A percentile compares a stretch with the other conserved stretches of the same genome.
Conservation (phyloP, 2,329 filamentous ascomycete genomes). For the Annulohypoxylon truncatum region DNA sequence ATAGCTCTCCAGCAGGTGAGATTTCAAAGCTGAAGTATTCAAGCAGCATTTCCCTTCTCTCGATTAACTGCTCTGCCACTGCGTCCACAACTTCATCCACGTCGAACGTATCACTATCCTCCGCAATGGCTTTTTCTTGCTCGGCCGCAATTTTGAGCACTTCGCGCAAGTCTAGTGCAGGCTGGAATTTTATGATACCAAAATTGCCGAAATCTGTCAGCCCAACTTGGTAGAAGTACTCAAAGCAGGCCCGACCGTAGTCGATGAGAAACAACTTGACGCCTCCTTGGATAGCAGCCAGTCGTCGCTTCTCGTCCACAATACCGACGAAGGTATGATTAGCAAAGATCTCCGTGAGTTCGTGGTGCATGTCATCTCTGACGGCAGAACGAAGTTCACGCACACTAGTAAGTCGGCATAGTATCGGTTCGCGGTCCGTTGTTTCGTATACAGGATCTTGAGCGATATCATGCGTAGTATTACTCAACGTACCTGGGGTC, state of each 20-base stretch:
- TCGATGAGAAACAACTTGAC: conserved; percentile 93
- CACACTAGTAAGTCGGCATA: conserved; percentile 83
- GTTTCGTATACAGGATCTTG: conserved; percentile 70
- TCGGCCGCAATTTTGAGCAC: conserved; percentile 80
- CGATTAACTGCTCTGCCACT: conserved; percentile 76
- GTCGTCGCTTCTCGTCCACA: conserved; percentile 85
- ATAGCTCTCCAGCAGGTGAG: conserved; percentile 78
- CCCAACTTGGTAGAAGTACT: conserved; percentile 96
- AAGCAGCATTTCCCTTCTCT: conserved; percentile 83
- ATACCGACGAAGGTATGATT: conserved; percentile 93
- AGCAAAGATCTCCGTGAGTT: conserved; percentile 86
- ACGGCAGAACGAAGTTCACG: conserved; percentile 86
- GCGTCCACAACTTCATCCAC: conserved; percentile 73
- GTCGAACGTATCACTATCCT: conserved; percentile 68
- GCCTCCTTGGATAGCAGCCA: conserved; percentile 93
- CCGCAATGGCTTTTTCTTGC: conserved; percentile 68
- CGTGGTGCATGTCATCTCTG: conserved; percentile 83
- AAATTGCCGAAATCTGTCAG: conserved; percentile 97
- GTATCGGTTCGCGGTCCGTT: conserved; percentile 74
- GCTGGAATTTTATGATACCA: conserved; percentile 82
- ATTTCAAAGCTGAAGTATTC: conserved; percentile 95
- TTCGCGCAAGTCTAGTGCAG: conserved; percentile 76
- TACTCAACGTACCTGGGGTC: conserved; percentile 45
- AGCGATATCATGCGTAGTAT: conserved; percentile 32
- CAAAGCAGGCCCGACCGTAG: conserved; percentile 86